Evolutionary conservation across 2,329 filamentous ascomycete species (phyloP), one percentile per base, ranked within the genome.

Genomic region (Fusarium tanahbumbuense): DNA sequence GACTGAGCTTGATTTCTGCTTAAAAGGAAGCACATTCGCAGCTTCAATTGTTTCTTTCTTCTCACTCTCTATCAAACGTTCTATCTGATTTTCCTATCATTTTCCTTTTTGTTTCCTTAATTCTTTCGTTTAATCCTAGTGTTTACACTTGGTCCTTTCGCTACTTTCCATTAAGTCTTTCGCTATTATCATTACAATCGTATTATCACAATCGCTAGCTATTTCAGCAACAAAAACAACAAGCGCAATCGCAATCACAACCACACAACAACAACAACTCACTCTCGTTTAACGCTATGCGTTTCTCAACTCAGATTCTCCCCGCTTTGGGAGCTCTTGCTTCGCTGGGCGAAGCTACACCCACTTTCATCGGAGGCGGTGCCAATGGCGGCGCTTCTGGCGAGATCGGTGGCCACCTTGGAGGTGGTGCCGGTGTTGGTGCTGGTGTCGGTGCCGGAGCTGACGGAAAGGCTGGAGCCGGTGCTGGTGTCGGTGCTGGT

Each of bases 251-350:
- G 27, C 27, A 28, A 28, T 28, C 27, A 12, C 27, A 28, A 28
- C 27, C 27, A 23, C 44, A 52, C 22, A 27, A 56, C 47, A 2
- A 34, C 28, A 30, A 32, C 53, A 27, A 27, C 32, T 20, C 56
- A 60, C 52, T 40, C 53, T 63, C 62, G 56, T 49, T 60, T 23
- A 56, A 68, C 66, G 53, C 53, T 16, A 71, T 71, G 69, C 68
- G 68, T 62, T 68, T 65, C 58, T 68, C 60, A 42, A 32, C 68
- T 50, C 55, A 34, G 47, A 8, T 71, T 18, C 48, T 71, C 56
- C 68, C 68, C 18, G 40, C 64, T 40, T 18, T 71, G 54, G 68
- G 68, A 71, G 68, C 68, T 20, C 50, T 71, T 47, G 64, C 68
- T 54, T 71, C 69, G 48, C 56, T 69, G 46, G 64, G 52, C 60